A percentile compares a stretch with the other conserved stretches of the same genome.
These are phyloP conservation scores for Senecio squalidus DNA, from an alignment of 140 eudicot genomes.

Conservation along the genomic window DNA sequence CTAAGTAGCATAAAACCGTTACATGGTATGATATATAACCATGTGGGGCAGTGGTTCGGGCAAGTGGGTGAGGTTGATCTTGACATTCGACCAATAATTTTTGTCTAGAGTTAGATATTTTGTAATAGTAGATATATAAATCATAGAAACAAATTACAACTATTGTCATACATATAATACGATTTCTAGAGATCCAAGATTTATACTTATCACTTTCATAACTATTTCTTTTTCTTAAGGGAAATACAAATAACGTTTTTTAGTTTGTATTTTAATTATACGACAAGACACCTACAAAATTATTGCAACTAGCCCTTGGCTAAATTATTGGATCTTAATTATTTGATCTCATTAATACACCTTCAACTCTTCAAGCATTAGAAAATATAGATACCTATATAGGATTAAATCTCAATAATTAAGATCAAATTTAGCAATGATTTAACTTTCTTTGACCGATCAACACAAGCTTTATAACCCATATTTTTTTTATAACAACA, in stretches of 20 bases:
- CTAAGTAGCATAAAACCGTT: constrained; percentile 5
- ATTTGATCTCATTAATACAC: constrained; percentile 3
- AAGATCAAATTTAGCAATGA: constrained; percentile 11
- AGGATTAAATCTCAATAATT: constrained; percentile 5
- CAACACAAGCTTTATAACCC: constrained; percentile 10
- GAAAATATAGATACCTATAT: constrained; percentile 1
- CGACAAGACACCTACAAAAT: background rate
- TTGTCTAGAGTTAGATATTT: too few relatives aligned
- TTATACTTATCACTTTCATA: too few relatives aligned
- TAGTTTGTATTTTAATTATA: background rate
- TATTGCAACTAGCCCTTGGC: background rate
- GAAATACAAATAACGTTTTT: background rate
- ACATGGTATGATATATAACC: background rate
- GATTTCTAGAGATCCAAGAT: too few relatives aligned
- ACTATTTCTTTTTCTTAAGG: too few relatives aligned
- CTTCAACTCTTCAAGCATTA: constrained; percentile 9
- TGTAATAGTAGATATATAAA: too few relatives aligned
- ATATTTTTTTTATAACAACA: too few relatives aligned
- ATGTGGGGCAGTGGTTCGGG: constrained; percentile 6
- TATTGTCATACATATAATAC: too few relatives aligned
- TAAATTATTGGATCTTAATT: constrained; percentile 2
- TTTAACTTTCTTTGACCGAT: constrained; percentile 13
- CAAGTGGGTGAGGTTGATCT: too few relatives aligned
- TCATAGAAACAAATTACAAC: too few relatives aligned
- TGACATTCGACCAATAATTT: background rate